Evolutionary conservation across 2,329 filamentous ascomycete genomes (phyloP).

Genomic region (Hymenoscyphus occultus): DNA sequence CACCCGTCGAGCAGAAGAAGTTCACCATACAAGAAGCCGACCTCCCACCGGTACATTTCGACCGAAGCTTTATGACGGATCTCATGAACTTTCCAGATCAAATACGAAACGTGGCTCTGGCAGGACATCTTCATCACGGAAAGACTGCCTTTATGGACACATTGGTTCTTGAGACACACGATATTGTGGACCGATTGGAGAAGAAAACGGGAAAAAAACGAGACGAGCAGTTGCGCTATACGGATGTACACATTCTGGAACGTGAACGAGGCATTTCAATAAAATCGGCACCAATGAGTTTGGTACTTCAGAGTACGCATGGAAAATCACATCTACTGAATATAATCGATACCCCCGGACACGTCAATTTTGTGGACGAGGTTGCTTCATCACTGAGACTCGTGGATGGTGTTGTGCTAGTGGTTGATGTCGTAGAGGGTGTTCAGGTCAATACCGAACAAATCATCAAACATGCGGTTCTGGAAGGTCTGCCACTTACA

Average conservation of each 20-base stretch:
- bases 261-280: conserved; percentile 86
- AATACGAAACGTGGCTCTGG: conserved; percentile 86
- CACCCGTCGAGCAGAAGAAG: conserved; percentile 90
- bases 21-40: conserved; percentile 92
- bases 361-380: conserved; percentile 98
- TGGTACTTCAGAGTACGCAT: conserved; percentile 82
- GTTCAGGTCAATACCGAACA: conserved; percentile 98
- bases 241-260: conserved; percentile 86
- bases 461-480: conserved; percentile 91
- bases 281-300: conserved; percentile 90
- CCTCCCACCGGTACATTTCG: conserved; percentile 82
- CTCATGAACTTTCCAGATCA: conserved; percentile 95
- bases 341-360: conserved; percentile 91
- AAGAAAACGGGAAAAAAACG: conserved; percentile 75
- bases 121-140: conserved; percentile 92
- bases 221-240: conserved; percentile 92
- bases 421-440: conserved; percentile 97
- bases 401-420: conserved; percentile 86
- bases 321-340: conserved; percentile 96
- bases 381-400: conserved; percentile 84
- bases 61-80: conserved; percentile 89
- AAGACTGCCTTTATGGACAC: conserved; percentile 99
- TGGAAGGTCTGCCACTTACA: conserved; percentile 85
- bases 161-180: conserved; percentile 92
- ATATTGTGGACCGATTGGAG: conserved; percentile 75